These are phyloP conservation scores for Xylaria digitata DNA, from an alignment of 2,329 filamentous ascomycete species.

Conservation along the genomic window DNA sequence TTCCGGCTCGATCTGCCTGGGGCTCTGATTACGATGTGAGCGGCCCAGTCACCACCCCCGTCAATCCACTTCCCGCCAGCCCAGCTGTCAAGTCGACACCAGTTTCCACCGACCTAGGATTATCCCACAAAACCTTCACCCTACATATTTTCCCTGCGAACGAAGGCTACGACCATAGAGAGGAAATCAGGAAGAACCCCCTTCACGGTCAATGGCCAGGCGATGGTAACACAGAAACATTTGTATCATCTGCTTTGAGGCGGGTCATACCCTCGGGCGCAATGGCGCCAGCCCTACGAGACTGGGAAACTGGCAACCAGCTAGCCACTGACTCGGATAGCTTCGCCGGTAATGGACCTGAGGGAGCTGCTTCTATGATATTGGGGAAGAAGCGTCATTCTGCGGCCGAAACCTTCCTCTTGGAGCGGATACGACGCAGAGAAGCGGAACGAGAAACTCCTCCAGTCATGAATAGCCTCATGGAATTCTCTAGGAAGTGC, in stretches of 20 bases:
- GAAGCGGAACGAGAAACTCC: slow-evolving; percentile 37
- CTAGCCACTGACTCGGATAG: slow-evolving; percentile 40
- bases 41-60: slow-evolving; percentile 44
- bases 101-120: slow-evolving; percentile 39
- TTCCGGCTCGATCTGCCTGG: slow-evolving; percentile 43
- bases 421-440: slow-evolving; percentile 45
- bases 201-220: slow-evolving; percentile 49
- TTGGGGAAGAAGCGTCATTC: slow-evolving; percentile 41
- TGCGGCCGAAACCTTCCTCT: slow-evolving; percentile 33
- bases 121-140: slow-evolving; percentile 46
- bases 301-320: slow-evolving; percentile 51
- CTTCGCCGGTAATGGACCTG: slow-evolving; percentile 41
- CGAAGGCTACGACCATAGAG: slow-evolving; percentile 43
- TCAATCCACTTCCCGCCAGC: slow-evolving; percentile 40
- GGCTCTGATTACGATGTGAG: slow-evolving; percentile 40
- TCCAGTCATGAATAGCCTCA: slow-evolving; percentile 46
- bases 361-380: slow-evolving; percentile 43
- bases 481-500: slow-evolving; percentile 40
- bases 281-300: slow-evolving; percentile 47
- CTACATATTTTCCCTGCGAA: slow-evolving; percentile 49
- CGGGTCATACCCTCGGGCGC: slow-evolving; percentile 44
- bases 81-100: slow-evolving; percentile 34
- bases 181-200: slow-evolving; percentile 43
- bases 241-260: slow-evolving; percentile 44
- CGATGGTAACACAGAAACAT: slow-evolving; percentile 42